These are phyloP conservation scores for Macrolepiota dolichaula DNA, from an alignment of 768 basidiomycete species.

Conservation along the genomic window DNA sequence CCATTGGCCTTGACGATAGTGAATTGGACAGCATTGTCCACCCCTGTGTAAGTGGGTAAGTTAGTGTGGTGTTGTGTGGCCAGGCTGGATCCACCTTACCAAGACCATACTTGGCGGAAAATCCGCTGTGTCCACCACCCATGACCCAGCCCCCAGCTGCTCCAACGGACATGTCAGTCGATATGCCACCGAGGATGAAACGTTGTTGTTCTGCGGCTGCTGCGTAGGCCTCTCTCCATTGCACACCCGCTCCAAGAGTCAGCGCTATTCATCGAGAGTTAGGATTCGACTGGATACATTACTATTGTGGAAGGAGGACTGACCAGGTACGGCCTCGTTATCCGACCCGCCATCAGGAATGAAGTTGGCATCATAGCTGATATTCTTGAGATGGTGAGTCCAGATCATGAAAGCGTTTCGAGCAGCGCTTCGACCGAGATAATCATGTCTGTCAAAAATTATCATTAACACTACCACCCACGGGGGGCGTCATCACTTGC, in stretches of 20 bases:
- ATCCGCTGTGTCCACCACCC: slow-evolving; percentile 43
- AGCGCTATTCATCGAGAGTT: slow-evolving; percentile 16
- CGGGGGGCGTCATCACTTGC: not conserved
- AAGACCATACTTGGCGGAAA: slow-evolving; percentile 39
- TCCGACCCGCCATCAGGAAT: slow-evolving; percentile 28
- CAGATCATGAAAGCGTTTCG: slow-evolving; percentile 36
- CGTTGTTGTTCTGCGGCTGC: slow-evolving; percentile 34
- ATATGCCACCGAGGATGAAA: slow-evolving; percentile 43
- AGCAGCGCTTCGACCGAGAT: slow-evolving; percentile 41
- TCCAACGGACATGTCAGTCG: slow-evolving; percentile 37
- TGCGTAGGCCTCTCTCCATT: slow-evolving; percentile 41
- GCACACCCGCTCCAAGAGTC: slow-evolving; percentile 39
- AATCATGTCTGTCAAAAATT: slow-evolving; percentile 31
- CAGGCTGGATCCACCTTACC: slow-evolving; percentile 37
- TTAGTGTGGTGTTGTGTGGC: slow-evolving; percentile 22
- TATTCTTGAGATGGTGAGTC: slow-evolving; percentile 34
- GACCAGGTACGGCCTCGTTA: slow-evolving; percentile 16
- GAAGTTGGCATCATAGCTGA: slow-evolving; percentile 25
- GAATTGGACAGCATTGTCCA: slow-evolving; percentile 46
- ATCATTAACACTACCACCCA: not conserved
- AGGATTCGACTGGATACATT: not conserved
- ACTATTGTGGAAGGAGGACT: not conserved
- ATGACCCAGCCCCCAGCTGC: slow-evolving; percentile 46
- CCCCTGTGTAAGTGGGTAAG: slow-evolving; percentile 24
- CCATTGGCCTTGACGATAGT: slow-evolving; percentile 41